phyloP scores from a whole-genome alignment of 768 basidiomycete species.

The Guyanaporus albipodus region DNA sequence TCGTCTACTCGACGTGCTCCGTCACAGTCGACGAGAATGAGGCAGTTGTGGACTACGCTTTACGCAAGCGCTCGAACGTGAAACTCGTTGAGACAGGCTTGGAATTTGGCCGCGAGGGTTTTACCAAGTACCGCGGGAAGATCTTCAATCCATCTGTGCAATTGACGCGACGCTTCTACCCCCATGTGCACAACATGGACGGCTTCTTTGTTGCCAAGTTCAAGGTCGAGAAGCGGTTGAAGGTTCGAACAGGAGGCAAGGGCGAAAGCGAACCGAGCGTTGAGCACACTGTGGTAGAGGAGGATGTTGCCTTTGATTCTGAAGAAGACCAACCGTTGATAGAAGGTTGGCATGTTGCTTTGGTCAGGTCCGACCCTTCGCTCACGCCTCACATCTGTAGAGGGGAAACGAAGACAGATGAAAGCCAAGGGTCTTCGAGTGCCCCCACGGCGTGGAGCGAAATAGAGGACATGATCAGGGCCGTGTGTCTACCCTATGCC shows the following conservation, averaged over 20 bases:
- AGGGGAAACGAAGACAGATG: constrained; percentile 70
- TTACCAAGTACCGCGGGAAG: constrained; percentile 87
- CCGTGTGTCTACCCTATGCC: constrained; percentile 1
- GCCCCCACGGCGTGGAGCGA: constrained; percentile 46
- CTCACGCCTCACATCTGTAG: constrained; percentile 34
- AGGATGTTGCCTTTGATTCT: constrained; percentile 58
- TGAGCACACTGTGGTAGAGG: constrained; percentile 25
- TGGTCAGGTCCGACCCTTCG: neutral
- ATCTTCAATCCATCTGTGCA: constrained; percentile 73
- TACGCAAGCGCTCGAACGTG: constrained; percentile 89
- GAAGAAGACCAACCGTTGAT: constrained; percentile 77
- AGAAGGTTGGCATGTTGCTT: constrained; percentile 53
- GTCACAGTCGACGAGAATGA: constrained; percentile 99
- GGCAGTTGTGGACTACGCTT: constrained; percentile 94
- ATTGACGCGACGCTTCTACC: constrained; percentile 87
- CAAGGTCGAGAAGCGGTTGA: constrained; percentile 81
- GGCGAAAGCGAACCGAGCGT: constrained; percentile 21
- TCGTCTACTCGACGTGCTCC: constrained; percentile 98
- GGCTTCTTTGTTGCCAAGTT: constrained; percentile 99
- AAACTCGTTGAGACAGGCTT: constrained; percentile 91
- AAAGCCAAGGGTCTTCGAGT: constrained; percentile 72
- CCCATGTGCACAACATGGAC: constrained; percentile 99
- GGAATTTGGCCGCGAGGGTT: constrained; percentile 91
- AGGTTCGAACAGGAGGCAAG: constrained; percentile 35
- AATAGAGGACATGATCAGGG: constrained; percentile 11